Evolutionary conservation across 2,329 filamentous ascomycete genomes (phyloP).

Genomic region (Rhinocladiella similis): DNA sequence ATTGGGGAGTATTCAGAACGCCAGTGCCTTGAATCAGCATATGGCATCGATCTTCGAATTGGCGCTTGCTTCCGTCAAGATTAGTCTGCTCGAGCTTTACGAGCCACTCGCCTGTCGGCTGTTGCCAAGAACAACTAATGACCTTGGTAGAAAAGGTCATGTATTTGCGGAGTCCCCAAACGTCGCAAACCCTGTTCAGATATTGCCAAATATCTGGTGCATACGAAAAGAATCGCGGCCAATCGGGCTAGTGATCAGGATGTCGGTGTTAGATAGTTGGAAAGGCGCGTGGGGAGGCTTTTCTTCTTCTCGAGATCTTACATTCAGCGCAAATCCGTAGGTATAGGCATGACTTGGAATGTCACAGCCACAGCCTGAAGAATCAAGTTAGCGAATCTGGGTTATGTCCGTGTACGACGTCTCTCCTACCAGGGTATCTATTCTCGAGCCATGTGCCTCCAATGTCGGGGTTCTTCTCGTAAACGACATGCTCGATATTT

Average conservation of each 20-base stretch:
- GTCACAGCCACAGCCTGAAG: constrained; percentile 43
- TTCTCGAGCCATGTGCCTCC: constrained; percentile 37
- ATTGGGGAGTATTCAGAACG: constrained; percentile 52
- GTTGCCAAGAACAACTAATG: constrained; percentile 50
- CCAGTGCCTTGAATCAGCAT: constrained; percentile 47
- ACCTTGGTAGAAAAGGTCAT: constrained; percentile 55
- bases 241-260: constrained; percentile 44
- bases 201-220: constrained; percentile 51
- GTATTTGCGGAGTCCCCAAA: constrained; percentile 52
- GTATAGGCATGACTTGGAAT: constrained; percentile 48
- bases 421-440: constrained; percentile 38
- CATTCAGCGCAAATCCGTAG: constrained; percentile 42
- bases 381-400: constrained; percentile 35
- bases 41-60: constrained; percentile 47
- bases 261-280: constrained; percentile 21
- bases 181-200: constrained; percentile 49
- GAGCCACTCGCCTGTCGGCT: constrained; percentile 50
- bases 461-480: constrained; percentile 34
- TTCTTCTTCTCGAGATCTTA: constrained; percentile 34
- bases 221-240: constrained; percentile 49
- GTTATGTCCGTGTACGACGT: neutral
- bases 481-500: constrained; percentile 32
- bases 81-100: constrained; percentile 46
- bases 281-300: neutral
- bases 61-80: constrained; percentile 34